These are phyloP conservation scores for Neoboletus magnificus DNA, from an alignment of 768 basidiomycete genomes.

Conservation along the genomic window DNA sequence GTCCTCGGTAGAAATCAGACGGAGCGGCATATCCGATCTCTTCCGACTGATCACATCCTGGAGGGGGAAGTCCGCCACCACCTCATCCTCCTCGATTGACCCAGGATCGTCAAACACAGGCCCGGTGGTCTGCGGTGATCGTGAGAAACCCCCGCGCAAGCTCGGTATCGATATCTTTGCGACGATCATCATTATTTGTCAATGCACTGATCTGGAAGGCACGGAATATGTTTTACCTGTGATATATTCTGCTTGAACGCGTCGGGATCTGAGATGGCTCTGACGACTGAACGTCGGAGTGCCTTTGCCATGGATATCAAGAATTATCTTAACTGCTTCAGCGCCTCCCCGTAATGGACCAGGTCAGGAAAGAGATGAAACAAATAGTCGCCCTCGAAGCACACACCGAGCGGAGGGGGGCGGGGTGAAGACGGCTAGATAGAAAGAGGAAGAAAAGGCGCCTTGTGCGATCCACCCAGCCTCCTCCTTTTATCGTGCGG, in stretches of 20 bases:
- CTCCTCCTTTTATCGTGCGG: background rate
- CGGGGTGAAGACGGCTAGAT: background rate
- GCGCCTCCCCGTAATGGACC: background rate
- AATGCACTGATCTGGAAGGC: background rate
- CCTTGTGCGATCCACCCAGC: background rate
- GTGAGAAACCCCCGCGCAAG: too few species aligned
- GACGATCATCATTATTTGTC: background rate
- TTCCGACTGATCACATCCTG: constrained; percentile 13
- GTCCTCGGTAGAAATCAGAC: constrained; percentile 23
- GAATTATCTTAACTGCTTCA: background rate
- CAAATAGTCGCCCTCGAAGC: background rate
- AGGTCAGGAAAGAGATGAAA: background rate
- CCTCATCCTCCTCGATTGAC: background rate
- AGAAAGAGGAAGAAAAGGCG: background rate
- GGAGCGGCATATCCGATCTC: constrained; percentile 23
- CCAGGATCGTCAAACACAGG: background rate
- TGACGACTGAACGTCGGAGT: constrained; percentile 16
- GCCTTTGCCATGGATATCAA: constrained; percentile 7
- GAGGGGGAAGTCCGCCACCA: background rate
- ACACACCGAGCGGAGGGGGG: background rate
- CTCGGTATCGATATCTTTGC: background rate
- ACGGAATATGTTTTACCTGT: background rate
- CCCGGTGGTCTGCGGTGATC: too few species aligned
- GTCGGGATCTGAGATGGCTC: constrained; percentile 17
- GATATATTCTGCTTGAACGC: background rate